These are phyloP conservation scores for Musa troglodytarum DNA, from an alignment of 176 grass and related monocot genomes.

Conservation along the genomic window DNA sequence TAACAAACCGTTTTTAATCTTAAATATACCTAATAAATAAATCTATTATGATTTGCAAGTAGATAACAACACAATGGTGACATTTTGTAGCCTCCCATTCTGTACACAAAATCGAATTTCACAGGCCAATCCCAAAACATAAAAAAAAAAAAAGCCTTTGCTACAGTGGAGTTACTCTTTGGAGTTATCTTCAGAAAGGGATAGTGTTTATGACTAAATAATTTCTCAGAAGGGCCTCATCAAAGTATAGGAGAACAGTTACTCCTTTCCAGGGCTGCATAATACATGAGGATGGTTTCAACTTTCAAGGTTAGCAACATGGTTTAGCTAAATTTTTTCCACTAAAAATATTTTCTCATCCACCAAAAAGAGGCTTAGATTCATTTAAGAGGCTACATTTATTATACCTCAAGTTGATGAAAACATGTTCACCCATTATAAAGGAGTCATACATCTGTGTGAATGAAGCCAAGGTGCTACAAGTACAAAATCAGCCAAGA, in stretches of 20 bases:
- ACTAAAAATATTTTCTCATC: neutral
- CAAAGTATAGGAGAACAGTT: neutral
- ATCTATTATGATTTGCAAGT: too few relatives aligned
- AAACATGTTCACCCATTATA: neutral
- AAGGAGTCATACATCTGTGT: neutral
- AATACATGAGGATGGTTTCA: neutral
- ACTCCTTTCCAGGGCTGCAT: neutral
- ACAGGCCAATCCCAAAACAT: too few relatives aligned
- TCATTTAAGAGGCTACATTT: neutral
- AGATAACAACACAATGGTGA: too few relatives aligned
- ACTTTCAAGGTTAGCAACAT: neutral
- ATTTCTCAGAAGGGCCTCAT: too few relatives aligned
- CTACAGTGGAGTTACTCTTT: neutral
- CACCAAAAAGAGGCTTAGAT: neutral
- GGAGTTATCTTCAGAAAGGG: neutral
- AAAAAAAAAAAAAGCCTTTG: neutral
- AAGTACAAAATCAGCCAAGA: neutral
- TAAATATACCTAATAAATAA: too few relatives aligned
- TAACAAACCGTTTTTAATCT: too few relatives aligned
- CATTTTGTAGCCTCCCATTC: too few relatives aligned
- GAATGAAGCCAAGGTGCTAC: neutral
- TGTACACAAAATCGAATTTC: too few relatives aligned
- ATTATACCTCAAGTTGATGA: neutral
- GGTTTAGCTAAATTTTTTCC: neutral
- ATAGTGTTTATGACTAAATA: neutral